phyloP scores from a whole-genome alignment of 2,329 filamentous ascomycete species.

The Colletotrichum sojae region DNA sequence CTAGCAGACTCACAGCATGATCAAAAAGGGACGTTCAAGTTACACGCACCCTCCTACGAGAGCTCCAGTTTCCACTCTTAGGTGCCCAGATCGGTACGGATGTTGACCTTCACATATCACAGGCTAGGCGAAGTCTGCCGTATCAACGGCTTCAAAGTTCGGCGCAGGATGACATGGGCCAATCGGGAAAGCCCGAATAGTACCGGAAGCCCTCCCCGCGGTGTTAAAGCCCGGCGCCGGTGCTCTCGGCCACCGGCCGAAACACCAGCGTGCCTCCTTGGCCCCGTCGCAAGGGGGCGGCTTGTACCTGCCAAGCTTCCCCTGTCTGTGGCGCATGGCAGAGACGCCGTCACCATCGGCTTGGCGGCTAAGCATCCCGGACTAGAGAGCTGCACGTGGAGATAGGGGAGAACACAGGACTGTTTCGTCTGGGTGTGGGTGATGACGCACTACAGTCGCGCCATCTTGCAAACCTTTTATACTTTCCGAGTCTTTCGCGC shows the following conservation, averaged over 20 bases:
- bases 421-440: neutral
- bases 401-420: neutral
- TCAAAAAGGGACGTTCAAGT: too few relatives aligned
- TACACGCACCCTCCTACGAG: too few relatives aligned
- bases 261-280: neutral
- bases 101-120: too few relatives aligned
- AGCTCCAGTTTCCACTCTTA: too few relatives aligned
- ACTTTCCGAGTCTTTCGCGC: neutral
- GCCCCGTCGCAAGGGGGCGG: neutral
- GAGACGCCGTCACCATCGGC: neutral
- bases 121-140: too few relatives aligned
- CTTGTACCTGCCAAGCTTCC: neutral
- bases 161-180: too few relatives aligned
- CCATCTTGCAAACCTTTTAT: conserved; percentile 4
- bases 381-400: neutral
- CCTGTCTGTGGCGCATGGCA: neutral
- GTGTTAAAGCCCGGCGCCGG: neutral
- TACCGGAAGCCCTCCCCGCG: too few relatives aligned
- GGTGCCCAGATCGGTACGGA: too few relatives aligned
- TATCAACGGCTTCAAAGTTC: too few relatives aligned
- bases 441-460: neutral
- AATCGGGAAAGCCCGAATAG: neutral
- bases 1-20: too few relatives aligned
- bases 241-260: neutral
- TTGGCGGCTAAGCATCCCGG: neutral